These are phyloP conservation scores for Monosporascus cannonballus DNA, from an alignment of 2,329 filamentous ascomycete species.

Conservation along the genomic window DNA sequence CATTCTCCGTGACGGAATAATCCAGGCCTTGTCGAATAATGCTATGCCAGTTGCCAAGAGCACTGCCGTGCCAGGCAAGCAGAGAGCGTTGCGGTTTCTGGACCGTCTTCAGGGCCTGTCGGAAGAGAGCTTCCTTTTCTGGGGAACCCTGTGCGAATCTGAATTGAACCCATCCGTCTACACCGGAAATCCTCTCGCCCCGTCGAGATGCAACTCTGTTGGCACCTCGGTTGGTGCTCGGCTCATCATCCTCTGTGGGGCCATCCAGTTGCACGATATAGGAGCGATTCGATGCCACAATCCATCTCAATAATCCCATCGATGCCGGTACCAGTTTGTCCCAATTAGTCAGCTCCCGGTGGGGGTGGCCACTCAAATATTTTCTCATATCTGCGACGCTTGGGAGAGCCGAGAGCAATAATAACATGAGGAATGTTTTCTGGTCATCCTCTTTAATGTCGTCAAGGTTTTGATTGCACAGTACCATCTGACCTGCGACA, in stretches of 20 bases:
- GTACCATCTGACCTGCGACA: conserved; percentile 15
- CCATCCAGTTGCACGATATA: conserved; percentile 72
- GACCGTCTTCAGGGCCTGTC: conserved; percentile 50
- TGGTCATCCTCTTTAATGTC: conserved; percentile 31
- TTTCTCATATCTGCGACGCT: conserved; percentile 51
- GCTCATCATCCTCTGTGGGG: conserved; percentile 15
- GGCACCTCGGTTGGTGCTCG: not conserved
- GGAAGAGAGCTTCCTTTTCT: conserved; percentile 76
- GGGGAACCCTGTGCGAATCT: conserved; percentile 82
- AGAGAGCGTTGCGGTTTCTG: conserved; percentile 46
- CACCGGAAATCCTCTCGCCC: conserved; percentile 53
- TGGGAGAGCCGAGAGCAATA: conserved; percentile 55
- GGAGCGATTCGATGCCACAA: conserved; percentile 82
- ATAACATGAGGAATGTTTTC: conserved; percentile 45
- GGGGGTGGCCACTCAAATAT: conserved; percentile 36
- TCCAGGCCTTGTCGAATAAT: conserved; percentile 80
- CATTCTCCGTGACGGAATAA: conserved; percentile 56
- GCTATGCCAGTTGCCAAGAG: conserved; percentile 76
- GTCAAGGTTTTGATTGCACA: conserved; percentile 55
- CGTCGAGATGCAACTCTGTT: conserved; percentile 6
- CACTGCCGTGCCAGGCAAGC: conserved; percentile 83
- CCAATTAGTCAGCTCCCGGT: conserved; percentile 35
- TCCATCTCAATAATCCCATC: conserved; percentile 71
- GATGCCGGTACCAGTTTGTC: conserved; percentile 58
- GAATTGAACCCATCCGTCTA: conserved; percentile 71